phyloP scores from a whole-genome alignment of 2,329 filamentous ascomycete genomes.

The Sporothrix mexicana region DNA sequence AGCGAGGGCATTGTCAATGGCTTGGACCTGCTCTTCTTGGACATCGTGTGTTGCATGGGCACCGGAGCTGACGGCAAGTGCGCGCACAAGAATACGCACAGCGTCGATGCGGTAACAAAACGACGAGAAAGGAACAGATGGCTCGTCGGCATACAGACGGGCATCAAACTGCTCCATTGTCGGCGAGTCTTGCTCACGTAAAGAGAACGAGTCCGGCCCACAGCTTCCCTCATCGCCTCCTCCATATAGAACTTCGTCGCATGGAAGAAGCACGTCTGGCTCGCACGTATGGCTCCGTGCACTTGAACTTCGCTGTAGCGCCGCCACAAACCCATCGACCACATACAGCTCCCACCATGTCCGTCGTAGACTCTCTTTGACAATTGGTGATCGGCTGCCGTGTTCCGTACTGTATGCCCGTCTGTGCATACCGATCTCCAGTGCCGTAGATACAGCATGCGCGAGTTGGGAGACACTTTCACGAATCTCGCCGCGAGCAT shows the following conservation, averaged over 20 bases:
- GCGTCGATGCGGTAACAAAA: constrained; percentile 22
- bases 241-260: not conserved
- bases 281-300: constrained; percentile 8
- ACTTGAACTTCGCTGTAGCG: not conserved
- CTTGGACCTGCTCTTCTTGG: constrained; percentile 20
- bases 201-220: not conserved
- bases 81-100: not conserved
- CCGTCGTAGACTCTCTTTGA: constrained; percentile 4
- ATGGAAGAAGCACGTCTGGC: constrained; percentile 1
- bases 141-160: constrained; percentile 1
- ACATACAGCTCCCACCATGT: constrained; percentile 24
- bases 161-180: constrained; percentile 8
- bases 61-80: constrained; percentile 5
- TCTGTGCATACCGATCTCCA: constrained; percentile 1
- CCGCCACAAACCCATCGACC: constrained; percentile 11
- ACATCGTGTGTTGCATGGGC: constrained; percentile 8
- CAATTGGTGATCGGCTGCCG: not conserved
- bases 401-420: not conserved
- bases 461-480: constrained; percentile 5
- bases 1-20: constrained; percentile 16
- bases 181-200: not conserved
- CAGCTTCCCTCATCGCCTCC: not conserved
- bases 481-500: constrained; percentile 9
- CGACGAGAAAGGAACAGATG: not conserved
- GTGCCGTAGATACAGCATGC: constrained; percentile 7